Evolutionary conservation across 805 yeast species (phyloP).

Genomic region (Monosporozyma yasuniensis): DNA sequence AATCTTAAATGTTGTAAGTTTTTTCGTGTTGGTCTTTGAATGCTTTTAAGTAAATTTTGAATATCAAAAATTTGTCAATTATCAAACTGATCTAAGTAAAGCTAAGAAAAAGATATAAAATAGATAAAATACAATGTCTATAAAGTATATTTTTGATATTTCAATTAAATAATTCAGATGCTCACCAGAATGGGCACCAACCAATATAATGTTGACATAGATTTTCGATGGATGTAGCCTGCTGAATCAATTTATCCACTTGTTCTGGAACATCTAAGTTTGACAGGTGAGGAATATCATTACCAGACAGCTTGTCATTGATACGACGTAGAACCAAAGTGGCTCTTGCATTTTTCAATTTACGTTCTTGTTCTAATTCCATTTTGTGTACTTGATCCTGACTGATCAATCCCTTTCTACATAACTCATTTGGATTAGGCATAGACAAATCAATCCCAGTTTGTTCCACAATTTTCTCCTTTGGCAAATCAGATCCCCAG

Average conservation of each 20-base stretch:
- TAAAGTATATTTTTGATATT: no score
- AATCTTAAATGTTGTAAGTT: no score
- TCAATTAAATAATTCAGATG: no score
- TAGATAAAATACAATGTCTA: no score
- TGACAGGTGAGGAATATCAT: constrained; percentile 68
- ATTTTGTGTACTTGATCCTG: constrained; percentile 66
- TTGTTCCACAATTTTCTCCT: constrained; percentile 57
- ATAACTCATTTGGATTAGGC: constrained; percentile 58
- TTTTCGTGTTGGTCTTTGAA: neutral
- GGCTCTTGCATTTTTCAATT: constrained; percentile 81
- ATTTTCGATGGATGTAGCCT: constrained; percentile 93
- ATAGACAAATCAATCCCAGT: constrained; percentile 63
- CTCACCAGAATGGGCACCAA: constrained; percentile 98
- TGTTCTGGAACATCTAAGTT: constrained; percentile 79
- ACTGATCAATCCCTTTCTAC: constrained; percentile 65
- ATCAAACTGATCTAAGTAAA: neutral
- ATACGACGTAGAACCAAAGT: constrained; percentile 82
- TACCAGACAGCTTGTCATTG: constrained; percentile 86
- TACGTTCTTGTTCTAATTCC: constrained; percentile 60
- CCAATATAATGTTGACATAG: constrained; percentile 95
- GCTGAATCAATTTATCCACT: constrained; percentile 87
- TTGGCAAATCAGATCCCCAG: constrained; percentile 96
- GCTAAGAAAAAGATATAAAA: neutral
- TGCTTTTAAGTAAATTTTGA: neutral
- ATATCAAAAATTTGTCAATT: neutral